Percentiles rank a stretch among this genome's conserved stretches.
These are phyloP conservation scores for Dioscorea zingiberensis DNA, from an alignment of 106 monocot genomes.

Conservation along the genomic window DNA sequence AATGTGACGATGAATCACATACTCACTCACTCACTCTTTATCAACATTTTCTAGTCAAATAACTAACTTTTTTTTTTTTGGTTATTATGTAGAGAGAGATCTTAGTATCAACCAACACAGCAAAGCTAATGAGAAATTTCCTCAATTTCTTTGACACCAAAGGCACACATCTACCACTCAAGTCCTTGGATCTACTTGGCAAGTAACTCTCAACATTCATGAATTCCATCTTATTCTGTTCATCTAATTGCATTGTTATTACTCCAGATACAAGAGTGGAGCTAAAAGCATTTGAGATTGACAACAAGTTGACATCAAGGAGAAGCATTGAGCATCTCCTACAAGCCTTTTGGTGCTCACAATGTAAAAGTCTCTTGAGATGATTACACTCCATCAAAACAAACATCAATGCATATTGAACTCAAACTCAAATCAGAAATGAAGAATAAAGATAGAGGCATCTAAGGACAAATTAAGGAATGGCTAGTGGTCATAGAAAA, in stretches of 20 bases:
- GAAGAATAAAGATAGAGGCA: too few relatives aligned
- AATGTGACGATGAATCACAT: not conserved
- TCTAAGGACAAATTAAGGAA: too few relatives aligned
- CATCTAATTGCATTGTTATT: not conserved
- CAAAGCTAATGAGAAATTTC: constrained; percentile 25
- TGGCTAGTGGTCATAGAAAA: too few relatives aligned
- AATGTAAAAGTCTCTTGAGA: too few relatives aligned
- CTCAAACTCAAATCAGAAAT: too few relatives aligned
- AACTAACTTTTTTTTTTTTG: not conserved
- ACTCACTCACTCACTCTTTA: too few relatives aligned
- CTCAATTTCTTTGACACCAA: constrained; percentile 15
- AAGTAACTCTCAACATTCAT: not conserved
- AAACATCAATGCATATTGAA: too few relatives aligned
- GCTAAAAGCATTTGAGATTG: constrained; percentile 26
- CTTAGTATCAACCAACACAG: constrained; percentile 19
- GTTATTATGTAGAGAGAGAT: constrained; percentile 26
- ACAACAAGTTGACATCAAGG: constrained; percentile 27
- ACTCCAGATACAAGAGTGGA: constrained; percentile 18
- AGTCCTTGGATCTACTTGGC: constrained; percentile 18
- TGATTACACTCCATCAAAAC: too few relatives aligned
- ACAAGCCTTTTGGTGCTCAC: constrained; percentile 24
- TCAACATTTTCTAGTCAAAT: too few relatives aligned
- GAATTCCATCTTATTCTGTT: not conserved
- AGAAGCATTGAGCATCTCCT: constrained; percentile 25
- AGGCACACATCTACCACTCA: constrained; percentile 20